Conservation (phyloP, 169 alveolate genomes). For the Eimeria sp. region DNA sequence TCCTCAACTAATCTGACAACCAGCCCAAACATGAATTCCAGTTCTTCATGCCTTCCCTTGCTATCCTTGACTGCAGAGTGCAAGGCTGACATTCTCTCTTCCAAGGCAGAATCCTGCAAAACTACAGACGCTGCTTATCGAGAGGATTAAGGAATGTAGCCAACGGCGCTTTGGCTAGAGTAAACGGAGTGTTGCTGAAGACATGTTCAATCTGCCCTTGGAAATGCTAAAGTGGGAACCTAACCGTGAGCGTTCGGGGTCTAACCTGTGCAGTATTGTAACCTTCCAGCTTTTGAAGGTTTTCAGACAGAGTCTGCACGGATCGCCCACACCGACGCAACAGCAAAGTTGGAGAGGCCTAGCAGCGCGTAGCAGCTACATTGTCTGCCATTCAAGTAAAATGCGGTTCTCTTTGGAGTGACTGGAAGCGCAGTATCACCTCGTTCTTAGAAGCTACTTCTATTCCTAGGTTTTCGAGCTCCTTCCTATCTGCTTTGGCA, state of each 20-base stretch:
- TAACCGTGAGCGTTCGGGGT: neutral
- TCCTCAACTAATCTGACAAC: constrained; percentile 55
- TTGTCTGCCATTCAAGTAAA: neutral
- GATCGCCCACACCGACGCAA: neutral
- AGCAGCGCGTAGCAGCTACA: neutral
- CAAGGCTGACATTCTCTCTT: constrained; percentile 3
- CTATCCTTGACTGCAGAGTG: constrained; percentile 31
- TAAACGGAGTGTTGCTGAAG: neutral
- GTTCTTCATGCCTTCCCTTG: constrained; percentile 31
- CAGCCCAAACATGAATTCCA: constrained; percentile 39
- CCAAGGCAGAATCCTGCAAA: constrained; percentile 50
- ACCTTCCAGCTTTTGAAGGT: neutral
- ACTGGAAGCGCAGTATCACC: neutral
- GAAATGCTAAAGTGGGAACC: neutral
- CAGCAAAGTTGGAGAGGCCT: neutral
- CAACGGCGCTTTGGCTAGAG: neutral
- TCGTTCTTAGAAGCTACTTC: constrained; percentile 34
- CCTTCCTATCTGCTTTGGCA: constrained; percentile 82
- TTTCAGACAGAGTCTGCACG: constrained; percentile 20
- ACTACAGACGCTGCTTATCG: neutral
- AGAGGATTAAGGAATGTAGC: neutral
- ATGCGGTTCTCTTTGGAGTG: neutral
- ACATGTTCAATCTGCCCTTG: neutral
- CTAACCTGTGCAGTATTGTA: constrained; percentile 35
- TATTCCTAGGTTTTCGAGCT: constrained; percentile 61